Evolutionary conservation across 371 early-diverging fungal species (phyloP).

Genomic region (Apophysomyces elegans): DNA sequence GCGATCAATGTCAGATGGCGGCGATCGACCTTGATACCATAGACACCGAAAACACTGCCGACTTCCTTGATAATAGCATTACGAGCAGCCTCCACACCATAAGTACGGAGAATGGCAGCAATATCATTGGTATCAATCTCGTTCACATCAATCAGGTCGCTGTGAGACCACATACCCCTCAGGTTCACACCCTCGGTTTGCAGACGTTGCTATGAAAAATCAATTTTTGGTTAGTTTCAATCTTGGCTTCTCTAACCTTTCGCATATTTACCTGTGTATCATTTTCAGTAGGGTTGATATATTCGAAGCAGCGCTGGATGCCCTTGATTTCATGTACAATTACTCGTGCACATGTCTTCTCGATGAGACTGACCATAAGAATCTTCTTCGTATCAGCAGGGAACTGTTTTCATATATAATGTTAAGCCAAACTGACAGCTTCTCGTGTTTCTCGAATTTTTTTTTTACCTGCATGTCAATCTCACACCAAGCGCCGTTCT

Average conservation of each 20-base stretch:
- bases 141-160: conserved; percentile 82
- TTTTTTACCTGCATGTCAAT: conserved; percentile 58
- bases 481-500: conserved; percentile 79
- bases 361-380: conserved; percentile 89
- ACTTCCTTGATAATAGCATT: conserved; percentile 96
- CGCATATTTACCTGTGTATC: conserved; percentile 64
- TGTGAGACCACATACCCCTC: conserved; percentile 86
- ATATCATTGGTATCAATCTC: conserved; percentile 97
- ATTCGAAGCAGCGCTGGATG: conserved; percentile 79
- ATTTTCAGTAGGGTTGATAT: conserved; percentile 75
- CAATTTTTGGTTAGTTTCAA: conserved; percentile 15
- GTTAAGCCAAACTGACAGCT: too few relatives aligned
- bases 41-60: conserved; percentile 94
- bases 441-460: too few relatives aligned
- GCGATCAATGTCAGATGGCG: conserved; percentile 98
- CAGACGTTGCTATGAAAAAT: conserved; percentile 49
- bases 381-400: conserved; percentile 90
- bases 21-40: conserved; percentile 96
- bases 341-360: conserved; percentile 66
- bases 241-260: neutral
- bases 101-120: conserved; percentile 87
- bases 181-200: conserved; percentile 95
- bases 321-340: conserved; percentile 89
- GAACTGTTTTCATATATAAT: conserved; percentile 46
- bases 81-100: conserved; percentile 99